A percentile compares a stretch with the other conserved stretches of the same genome.
Evolutionary conservation across 2,329 filamentous ascomycete species (phyloP).

Genomic region (Alternaria sp.): DNA sequence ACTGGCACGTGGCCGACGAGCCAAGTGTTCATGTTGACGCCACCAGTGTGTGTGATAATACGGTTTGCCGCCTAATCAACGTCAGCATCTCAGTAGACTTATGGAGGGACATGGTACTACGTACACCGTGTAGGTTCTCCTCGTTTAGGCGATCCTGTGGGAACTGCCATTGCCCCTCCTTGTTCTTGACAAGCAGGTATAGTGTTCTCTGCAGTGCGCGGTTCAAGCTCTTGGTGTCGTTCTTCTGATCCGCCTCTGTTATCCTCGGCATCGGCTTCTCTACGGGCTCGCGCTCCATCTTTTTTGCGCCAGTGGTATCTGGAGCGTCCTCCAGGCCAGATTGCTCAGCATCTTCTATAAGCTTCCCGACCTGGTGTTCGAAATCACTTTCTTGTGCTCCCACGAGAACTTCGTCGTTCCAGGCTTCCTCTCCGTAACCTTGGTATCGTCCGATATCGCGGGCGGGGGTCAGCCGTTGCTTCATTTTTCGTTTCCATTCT

Average conservation of each 20-base stretch:
- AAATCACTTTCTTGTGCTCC: slow-evolving; percentile 74
- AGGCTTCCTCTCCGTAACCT: slow-evolving; percentile 75
- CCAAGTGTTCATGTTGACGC: slow-evolving; percentile 99
- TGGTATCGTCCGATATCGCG: slow-evolving; percentile 88
- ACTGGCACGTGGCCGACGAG: slow-evolving; percentile 90
- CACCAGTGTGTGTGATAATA: slow-evolving; percentile 78
- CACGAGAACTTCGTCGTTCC: slow-evolving; percentile 90
- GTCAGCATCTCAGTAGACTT: slow-evolving; percentile 20
- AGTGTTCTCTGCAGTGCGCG: slow-evolving; percentile 81
- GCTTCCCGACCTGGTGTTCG: slow-evolving; percentile 70
- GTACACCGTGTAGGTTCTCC: slow-evolving; percentile 85
- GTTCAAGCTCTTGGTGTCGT: slow-evolving; percentile 81
- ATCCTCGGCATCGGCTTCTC: slow-evolving; percentile 74
- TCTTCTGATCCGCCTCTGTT: slow-evolving; percentile 80
- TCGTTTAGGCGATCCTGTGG: slow-evolving; percentile 75
- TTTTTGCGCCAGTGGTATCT: slow-evolving; percentile 44
- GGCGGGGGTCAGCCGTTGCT: slow-evolving; percentile 77
- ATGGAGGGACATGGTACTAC: slow-evolving; percentile 37
- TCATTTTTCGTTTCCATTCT: slow-evolving; percentile 89
- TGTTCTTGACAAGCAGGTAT: slow-evolving; percentile 83
- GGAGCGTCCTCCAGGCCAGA: slow-evolving; percentile 55
- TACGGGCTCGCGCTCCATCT: slow-evolving; percentile 68
- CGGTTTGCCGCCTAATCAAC: slow-evolving; percentile 78
- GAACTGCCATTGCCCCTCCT: slow-evolving; percentile 80
- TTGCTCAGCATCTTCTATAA: slow-evolving; percentile 77